Evolutionary conservation across 192 early-diverging fungal genomes (phyloP).

Genomic region (Linnemannia hyalina): DNA sequence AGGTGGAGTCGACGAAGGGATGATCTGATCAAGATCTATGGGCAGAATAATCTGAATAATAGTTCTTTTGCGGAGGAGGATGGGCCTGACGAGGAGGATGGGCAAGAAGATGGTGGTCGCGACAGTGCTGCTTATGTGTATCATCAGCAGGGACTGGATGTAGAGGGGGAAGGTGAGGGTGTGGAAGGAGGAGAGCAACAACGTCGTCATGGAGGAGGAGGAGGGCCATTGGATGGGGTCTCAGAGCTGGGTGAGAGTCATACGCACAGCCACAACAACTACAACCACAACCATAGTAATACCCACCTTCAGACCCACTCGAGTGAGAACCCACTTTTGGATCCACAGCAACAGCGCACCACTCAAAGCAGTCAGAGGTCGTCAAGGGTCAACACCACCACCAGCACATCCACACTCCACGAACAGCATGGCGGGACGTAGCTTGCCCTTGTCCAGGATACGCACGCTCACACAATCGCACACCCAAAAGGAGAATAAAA

Average conservation of each 20-base stretch:
- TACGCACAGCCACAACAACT: not conserved
- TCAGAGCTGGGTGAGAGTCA: not conserved
- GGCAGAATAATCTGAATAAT: conserved; percentile 16
- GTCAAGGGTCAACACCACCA: conserved; percentile 3
- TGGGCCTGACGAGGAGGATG: conserved; percentile 24
- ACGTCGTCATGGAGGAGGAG: not conserved
- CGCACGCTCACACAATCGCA: not conserved
- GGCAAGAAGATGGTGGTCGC: not conserved
- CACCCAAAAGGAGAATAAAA: not conserved
- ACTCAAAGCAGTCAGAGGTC: not conserved
- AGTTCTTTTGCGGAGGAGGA: conserved; percentile 7
- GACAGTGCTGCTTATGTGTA: not conserved
- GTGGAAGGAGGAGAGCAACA: conserved; percentile 7
- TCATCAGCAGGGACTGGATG: not conserved
- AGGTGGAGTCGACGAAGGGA: conserved; percentile 44
- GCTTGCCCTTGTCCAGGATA: no score
- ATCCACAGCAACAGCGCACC: not conserved
- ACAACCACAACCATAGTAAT: not conserved
- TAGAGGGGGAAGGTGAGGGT: not conserved
- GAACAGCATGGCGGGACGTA: not conserved
- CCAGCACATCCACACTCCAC: not conserved
- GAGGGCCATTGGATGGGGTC: not conserved
- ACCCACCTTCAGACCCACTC: not conserved
- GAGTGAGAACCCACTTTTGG: not conserved
- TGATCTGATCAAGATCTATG: conserved; percentile 53